phyloP scores from a whole-genome alignment of 441 rosid species.

The Viola pubescens region DNA sequence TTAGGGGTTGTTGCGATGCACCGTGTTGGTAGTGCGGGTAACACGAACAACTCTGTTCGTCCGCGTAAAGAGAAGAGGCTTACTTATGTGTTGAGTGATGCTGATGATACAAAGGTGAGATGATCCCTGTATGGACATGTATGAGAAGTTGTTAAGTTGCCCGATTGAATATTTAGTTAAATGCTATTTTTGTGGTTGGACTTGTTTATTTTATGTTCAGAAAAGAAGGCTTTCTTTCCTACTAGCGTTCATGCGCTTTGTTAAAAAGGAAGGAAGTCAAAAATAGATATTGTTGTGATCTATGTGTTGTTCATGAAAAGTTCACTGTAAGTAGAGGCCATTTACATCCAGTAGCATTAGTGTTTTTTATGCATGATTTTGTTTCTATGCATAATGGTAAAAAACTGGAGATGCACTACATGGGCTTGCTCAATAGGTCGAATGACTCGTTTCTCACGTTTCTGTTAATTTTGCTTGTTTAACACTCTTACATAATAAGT shows the following conservation, averaged over 20 bases:
- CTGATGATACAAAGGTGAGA: conserved; percentile 71
- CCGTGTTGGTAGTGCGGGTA: conserved; percentile 99
- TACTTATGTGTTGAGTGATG: conserved; percentile 80
- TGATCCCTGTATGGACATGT: background rate
- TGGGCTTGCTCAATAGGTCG: background rate
- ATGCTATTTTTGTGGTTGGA: background rate
- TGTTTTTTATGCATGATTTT: background rate
- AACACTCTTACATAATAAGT: too few relatives aligned
- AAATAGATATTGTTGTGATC: too few relatives aligned
- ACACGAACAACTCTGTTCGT: conserved; percentile 77
- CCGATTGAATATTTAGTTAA: background rate
- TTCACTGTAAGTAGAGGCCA: too few relatives aligned
- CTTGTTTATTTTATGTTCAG: background rate
- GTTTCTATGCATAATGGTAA: background rate
- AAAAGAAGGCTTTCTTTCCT: too few relatives aligned
- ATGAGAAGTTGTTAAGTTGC: background rate
- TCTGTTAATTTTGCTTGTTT: too few relatives aligned
- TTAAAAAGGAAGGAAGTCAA: too few relatives aligned
- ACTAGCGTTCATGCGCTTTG: too few relatives aligned
- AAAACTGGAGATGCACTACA: background rate
- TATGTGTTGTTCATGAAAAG: too few relatives aligned
- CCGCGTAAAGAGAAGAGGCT: conserved; percentile 96
- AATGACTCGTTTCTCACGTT: background rate
- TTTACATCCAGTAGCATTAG: too few relatives aligned
- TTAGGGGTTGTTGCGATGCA: conserved; percentile 60